Conservation (phyloP, 1,284 basidiomycete species). For the Ceratobasidium papillatum region DNA sequence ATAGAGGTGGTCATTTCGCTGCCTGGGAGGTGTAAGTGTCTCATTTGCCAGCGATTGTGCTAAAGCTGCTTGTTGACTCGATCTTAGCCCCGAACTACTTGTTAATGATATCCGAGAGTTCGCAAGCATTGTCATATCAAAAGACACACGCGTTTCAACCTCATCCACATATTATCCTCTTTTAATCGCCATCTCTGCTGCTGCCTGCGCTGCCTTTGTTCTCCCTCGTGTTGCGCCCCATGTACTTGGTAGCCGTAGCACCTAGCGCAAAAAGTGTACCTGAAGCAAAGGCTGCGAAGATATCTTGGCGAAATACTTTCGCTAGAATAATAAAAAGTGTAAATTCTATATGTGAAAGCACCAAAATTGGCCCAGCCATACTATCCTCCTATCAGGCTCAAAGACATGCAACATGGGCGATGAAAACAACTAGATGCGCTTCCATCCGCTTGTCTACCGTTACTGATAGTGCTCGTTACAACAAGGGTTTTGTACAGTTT, state of each 20-base stretch:
- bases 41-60: neutral
- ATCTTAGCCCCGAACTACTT: constrained; percentile 42
- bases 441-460: neutral
- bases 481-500: neutral
- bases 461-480: neutral
- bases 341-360: too few relatives aligned
- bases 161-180: neutral
- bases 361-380: too few relatives aligned
- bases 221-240: neutral
- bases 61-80: neutral
- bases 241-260: neutral
- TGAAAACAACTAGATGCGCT: neutral
- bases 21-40: constrained; percentile 44
- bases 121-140: constrained; percentile 27
- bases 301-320: too few relatives aligned
- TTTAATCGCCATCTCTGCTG: neutral
- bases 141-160: neutral
- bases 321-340: too few relatives aligned
- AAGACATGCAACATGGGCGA: too few relatives aligned
- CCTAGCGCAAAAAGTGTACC: neutral
- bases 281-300: too few relatives aligned
- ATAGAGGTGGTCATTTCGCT: constrained; percentile 46
- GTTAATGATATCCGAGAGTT: constrained; percentile 43
- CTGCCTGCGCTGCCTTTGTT: neutral
- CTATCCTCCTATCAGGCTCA: too few relatives aligned